Evolutionary conservation across 768 basidiomycete genomes (phyloP), one percentile per base, ranked within the genome.

Genomic region (Leucosporidium yakuticum): DNA sequence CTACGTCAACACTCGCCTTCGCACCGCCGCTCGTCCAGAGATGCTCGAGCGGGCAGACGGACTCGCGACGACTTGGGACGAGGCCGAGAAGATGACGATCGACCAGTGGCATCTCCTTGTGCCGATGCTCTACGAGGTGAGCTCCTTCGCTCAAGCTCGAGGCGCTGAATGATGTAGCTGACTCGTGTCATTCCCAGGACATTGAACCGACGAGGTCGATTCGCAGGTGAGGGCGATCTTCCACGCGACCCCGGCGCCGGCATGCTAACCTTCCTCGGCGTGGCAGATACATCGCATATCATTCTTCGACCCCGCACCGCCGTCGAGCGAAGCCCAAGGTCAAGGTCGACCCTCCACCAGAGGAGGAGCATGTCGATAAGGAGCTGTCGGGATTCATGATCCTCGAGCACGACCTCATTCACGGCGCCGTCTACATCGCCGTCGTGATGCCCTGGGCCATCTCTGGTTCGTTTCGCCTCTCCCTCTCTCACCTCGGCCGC

Each of bases 31-130:
- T 9, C 48, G 64, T 15, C 64, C 64, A 5, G 64, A 65, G 36
- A 60, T 65, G 57, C 64, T 65, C 64, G 50, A 60, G 44, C 39
- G 63, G 27, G 63, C 39, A 29, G 63, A 63, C 47, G 63, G 63
- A 23, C 63, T 63, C 54, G 53, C 54, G n/a, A 55, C 54, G 27
- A 63, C 63, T 20, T 63, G 23, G 12, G 63, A 49, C 1, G 58
- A 66, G 49, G 50, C 49, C 53, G 65, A 66, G 60, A 66, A 66
- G 60, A 51, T 66, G 15, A 55, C 29, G 29, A 51, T 66, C 65
- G 60, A 66, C 21, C 59, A 60, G 15, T 66, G 65, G 65, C 60
- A 50, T 50, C 25, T 66, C 20, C 36, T 66, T 6, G 36, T 44
- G 39, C 65, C 65, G 14, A 11, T 66, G 31, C 14, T 66, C 27